Percentiles rank a stretch among this genome's conserved stretches.
Evolutionary conservation across 345 rosid genomes (phyloP).

Genomic region (Eucalyptus shirleyi): DNA sequence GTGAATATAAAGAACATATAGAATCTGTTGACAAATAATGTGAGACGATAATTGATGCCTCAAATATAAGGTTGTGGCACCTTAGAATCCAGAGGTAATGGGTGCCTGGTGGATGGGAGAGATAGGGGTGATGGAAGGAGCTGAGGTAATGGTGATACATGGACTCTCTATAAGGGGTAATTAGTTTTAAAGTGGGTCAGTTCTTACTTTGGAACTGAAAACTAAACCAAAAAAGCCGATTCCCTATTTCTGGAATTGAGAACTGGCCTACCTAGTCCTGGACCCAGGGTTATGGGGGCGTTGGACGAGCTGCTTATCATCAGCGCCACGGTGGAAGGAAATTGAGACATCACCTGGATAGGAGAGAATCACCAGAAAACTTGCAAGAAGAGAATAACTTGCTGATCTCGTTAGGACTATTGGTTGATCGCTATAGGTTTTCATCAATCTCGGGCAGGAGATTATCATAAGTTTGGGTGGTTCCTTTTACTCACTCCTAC

Average conservation of each 20-base stretch:
- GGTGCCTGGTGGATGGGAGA: neutral
- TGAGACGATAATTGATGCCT: neutral
- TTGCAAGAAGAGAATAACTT: neutral
- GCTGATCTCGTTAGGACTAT: neutral
- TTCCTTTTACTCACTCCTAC: neutral
- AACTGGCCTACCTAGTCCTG: neutral
- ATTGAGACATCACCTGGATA: neutral
- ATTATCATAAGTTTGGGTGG: neutral
- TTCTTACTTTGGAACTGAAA: neutral
- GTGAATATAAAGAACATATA: neutral
- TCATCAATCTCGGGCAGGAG: neutral
- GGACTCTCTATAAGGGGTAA: neutral
- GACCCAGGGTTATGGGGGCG: neutral
- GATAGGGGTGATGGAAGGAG: neutral
- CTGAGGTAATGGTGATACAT: neutral
- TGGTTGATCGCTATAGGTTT: neutral
- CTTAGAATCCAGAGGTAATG: neutral
- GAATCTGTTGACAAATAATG: too few relatives aligned
- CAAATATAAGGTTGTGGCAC: neutral
- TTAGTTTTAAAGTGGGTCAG: too few relatives aligned
- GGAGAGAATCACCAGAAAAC: neutral
- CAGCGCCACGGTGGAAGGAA: fast-evolving
- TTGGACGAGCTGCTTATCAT: neutral
- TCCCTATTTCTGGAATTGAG: fast-evolving
- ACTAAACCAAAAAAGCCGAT: neutral